Percentiles rank a stretch among this genome's conserved stretches.
These are phyloP conservation scores for Bonia amplexicaulis DNA, from an alignment of 176 grass and related monocot species.

Conservation along the genomic window DNA sequence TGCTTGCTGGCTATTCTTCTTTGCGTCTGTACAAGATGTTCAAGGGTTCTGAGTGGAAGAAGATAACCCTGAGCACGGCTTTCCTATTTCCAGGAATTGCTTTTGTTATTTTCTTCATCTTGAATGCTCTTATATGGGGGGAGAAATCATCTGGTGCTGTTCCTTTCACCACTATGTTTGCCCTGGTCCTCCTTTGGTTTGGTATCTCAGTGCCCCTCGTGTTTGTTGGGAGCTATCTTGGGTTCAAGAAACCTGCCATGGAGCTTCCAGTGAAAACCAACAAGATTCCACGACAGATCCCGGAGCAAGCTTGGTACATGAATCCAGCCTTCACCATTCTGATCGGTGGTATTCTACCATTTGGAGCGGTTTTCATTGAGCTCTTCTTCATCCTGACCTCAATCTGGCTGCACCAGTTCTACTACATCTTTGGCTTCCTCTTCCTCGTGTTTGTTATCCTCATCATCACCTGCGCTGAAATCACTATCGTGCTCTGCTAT, in stretches of 20 bases:
- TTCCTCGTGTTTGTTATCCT: constrained; percentile 70
- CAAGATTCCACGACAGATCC: constrained; percentile 65
- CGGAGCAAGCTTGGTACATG: constrained; percentile 75
- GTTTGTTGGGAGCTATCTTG: constrained; percentile 67
- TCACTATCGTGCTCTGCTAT: constrained; percentile 64
- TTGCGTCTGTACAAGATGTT: constrained; percentile 74
- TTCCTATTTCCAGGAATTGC: constrained; percentile 57
- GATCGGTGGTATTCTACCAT: constrained; percentile 58
- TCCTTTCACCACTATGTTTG: constrained; percentile 73
- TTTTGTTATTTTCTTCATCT: constrained; percentile 57
- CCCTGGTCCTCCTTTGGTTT: constrained; percentile 66
- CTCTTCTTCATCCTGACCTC: constrained; percentile 74
- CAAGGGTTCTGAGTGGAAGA: constrained; percentile 74
- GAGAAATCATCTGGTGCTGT: constrained; percentile 67
- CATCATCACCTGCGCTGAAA: constrained; percentile 56
- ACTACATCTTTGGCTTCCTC: constrained; percentile 73
- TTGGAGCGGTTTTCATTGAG: constrained; percentile 71
- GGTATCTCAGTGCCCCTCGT: constrained; percentile 71
- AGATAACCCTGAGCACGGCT: constrained; percentile 50
- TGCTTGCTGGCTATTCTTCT: constrained; percentile 61
- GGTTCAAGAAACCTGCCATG: constrained; percentile 61
- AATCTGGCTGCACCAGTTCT: constrained; percentile 72
- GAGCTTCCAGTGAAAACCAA: constrained; percentile 64
- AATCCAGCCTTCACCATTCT: constrained; percentile 57
- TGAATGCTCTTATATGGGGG: constrained; percentile 70